Evolutionary conservation across 306 rosid genomes (phyloP), one percentile per base, ranked within the genome.

Genomic region (Myrica gale): DNA sequence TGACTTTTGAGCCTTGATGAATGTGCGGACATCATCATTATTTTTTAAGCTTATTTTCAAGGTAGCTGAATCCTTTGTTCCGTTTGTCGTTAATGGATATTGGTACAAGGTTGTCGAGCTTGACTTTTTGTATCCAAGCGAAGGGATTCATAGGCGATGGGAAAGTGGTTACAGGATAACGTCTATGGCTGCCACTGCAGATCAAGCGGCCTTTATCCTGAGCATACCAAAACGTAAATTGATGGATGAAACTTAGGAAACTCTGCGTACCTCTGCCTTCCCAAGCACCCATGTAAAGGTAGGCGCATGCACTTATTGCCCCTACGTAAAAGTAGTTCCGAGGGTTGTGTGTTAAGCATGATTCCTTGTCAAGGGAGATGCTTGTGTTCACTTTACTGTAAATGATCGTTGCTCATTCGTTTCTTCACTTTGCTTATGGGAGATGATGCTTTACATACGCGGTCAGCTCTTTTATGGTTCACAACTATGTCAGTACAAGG

Each of bases 221-320:
- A 93, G 98, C 86, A 85, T 90, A 74, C 98, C 98, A 16, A 93
- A 90, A 78, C 96, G 98, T 47, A 93, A 93, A 82, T 79, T 89
- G 80, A 80, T 80, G 65, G 98, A 93, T 45, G 98, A 90, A 84
- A 93, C 97, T 67, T 97, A 93, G 82, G 98, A 93, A 77, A 93
- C 98, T 62, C 78, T 93, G 41, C 97, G 98, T 5, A 93, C 98
- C 51, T 85, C 98, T 83, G 98, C 98, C 75, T 93, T 93, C 74
- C 98, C 98, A 13, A 93, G 97, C 85, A 91, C 95, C 76, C 98
- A 93, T 80, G 97, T 93, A 47, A 93, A 93, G 98, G 98, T 93
- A 84, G 43, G 41, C 46, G 69, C 70, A 72, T 48, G 69, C 60
- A 26, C 77, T 58, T 51, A 26, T 77, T 74, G 51, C 50, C 50